These are phyloP conservation scores for Podila epicladia DNA, from an alignment of 192 early-diverging fungal genomes.

Conservation along the genomic window DNA sequence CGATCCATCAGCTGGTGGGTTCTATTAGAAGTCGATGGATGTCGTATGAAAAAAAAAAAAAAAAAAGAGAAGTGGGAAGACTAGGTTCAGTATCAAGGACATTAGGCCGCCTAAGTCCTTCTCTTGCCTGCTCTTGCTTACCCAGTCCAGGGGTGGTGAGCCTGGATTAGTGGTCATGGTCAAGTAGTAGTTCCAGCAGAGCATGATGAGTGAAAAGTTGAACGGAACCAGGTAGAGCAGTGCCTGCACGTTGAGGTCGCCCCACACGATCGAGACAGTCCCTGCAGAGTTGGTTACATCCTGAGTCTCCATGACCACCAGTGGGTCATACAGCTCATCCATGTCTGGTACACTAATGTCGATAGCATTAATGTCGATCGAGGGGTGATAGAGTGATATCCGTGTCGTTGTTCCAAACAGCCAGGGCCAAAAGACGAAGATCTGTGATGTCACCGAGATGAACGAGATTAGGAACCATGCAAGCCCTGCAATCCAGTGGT, in stretches of 20 bases:
- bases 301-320: background rate
- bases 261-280: slow-evolving; percentile 4
- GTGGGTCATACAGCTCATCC: background rate
- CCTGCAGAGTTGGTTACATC: background rate
- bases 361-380: background rate
- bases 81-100: background rate
- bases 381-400: background rate
- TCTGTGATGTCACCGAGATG: slow-evolving; percentile 7
- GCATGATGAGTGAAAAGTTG: slow-evolving; percentile 78
- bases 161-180: slow-evolving; percentile 84
- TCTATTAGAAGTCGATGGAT: background rate
- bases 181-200: slow-evolving; percentile 89
- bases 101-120: background rate
- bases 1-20: slow-evolving; percentile 5
- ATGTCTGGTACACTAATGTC: background rate
- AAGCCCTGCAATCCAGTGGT: slow-evolving; percentile 5
- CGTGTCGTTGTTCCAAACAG: slow-evolving; percentile 11
- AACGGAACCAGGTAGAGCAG: slow-evolving; percentile 72
- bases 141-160: slow-evolving; percentile 70
- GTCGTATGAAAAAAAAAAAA: slow-evolving; percentile 1
- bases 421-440: slow-evolving; percentile 35
- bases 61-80: background rate
- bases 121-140: slow-evolving; percentile 2
- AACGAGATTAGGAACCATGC: slow-evolving; percentile 2
- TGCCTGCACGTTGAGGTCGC: slow-evolving; percentile 33